These are phyloP conservation scores for Xylariaceae sp. DNA, from an alignment of 2,329 filamentous ascomycete species.

Conservation along the genomic window DNA sequence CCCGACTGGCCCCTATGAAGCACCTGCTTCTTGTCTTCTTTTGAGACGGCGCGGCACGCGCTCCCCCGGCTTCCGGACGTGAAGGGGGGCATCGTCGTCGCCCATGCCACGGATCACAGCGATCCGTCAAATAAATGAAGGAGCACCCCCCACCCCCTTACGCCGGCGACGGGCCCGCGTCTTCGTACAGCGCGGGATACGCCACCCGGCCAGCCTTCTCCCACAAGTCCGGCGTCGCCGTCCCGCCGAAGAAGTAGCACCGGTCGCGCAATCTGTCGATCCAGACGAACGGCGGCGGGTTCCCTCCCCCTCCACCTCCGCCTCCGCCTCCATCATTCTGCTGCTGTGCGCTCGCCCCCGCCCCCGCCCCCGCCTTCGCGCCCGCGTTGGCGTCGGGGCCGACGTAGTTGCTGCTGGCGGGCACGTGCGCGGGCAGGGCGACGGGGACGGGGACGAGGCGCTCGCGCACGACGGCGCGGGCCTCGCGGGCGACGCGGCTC, in stretches of 20 bases:
- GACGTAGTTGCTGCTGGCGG: neutral
- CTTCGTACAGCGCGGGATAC: conserved; percentile 7
- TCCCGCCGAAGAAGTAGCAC: conserved; percentile 8
- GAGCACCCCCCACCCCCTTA: too few relatives aligned
- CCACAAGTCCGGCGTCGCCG: conserved; percentile 2
- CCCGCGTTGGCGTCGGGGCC: neutral
- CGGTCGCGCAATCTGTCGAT: conserved; percentile 9
- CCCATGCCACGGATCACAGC: too few relatives aligned
- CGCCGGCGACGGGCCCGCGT: too few relatives aligned
- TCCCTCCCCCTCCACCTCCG: too few relatives aligned
- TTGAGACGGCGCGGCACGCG: too few relatives aligned
- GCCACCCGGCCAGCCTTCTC: conserved; percentile 8
- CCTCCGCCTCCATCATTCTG: too few relatives aligned
- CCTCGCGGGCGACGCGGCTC: conserved; percentile 12
- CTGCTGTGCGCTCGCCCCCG: too few relatives aligned
- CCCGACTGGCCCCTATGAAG: too few relatives aligned
- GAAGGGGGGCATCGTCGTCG: too few relatives aligned
- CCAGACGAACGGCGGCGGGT: conserved; percentile 10
- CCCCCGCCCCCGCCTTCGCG: neutral
- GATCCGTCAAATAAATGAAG: too few relatives aligned
- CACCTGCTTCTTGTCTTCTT: too few relatives aligned
- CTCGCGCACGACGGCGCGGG: conserved; percentile 11
- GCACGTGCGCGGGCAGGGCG: conserved; percentile 1
- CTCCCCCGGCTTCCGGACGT: too few relatives aligned
- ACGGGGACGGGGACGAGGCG: conserved; percentile 11